These are phyloP conservation scores for Citeromyces nyonsensis DNA, from an alignment of 805 yeast genomes.

Conservation along the genomic window DNA sequence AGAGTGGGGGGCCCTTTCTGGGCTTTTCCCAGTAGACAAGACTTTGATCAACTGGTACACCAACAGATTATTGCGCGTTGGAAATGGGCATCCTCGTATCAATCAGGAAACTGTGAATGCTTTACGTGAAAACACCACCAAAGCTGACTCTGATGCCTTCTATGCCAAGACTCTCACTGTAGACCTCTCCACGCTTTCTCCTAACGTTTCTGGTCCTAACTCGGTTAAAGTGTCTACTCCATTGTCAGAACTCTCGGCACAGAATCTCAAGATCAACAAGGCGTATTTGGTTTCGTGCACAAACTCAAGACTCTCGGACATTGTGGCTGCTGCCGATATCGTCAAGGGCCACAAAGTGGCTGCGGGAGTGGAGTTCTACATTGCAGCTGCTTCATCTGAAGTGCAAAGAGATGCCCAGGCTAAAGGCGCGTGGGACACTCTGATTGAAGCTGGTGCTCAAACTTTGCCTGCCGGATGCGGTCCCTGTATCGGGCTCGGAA, in stretches of 20 bases:
- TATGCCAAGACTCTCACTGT: slow-evolving; percentile 82
- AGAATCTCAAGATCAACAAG: slow-evolving; percentile 71
- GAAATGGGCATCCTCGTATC: slow-evolving; percentile 64
- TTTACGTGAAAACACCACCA: slow-evolving; percentile 24
- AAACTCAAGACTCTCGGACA: slow-evolving; percentile 84
- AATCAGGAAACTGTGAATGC: slow-evolving; percentile 41
- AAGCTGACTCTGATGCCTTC: slow-evolving; percentile 62
- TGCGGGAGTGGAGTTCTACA: slow-evolving; percentile 83
- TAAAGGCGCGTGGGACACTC: slow-evolving; percentile 81
- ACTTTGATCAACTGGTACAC: slow-evolving; percentile 68
- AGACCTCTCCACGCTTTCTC: slow-evolving; percentile 70
- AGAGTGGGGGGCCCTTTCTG: slow-evolving; percentile 97
- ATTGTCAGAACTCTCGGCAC: slow-evolving; percentile 52
- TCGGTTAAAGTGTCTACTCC: slow-evolving; percentile 86
- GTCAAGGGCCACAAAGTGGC: slow-evolving; percentile 75
- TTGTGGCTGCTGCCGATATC: slow-evolving; percentile 87
- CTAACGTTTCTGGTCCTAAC: slow-evolving; percentile 92
- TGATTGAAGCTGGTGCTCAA: slow-evolving; percentile 85
- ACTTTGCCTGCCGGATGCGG: slow-evolving; percentile 99
- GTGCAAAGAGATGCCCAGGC: slow-evolving; percentile 90
- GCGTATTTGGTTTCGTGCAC: slow-evolving; percentile 98
- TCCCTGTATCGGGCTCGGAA: slow-evolving; percentile 95
- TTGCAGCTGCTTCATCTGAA: slow-evolving; percentile 92
- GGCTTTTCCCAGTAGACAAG: slow-evolving; percentile 91
- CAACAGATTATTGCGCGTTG: slow-evolving; percentile 28